A percentile compares a stretch with the other conserved stretches of the same genome.
Evolutionary conservation across 2,329 filamentous ascomycete species (phyloP).

Genomic region (Colletotrichum orchidophilum): DNA sequence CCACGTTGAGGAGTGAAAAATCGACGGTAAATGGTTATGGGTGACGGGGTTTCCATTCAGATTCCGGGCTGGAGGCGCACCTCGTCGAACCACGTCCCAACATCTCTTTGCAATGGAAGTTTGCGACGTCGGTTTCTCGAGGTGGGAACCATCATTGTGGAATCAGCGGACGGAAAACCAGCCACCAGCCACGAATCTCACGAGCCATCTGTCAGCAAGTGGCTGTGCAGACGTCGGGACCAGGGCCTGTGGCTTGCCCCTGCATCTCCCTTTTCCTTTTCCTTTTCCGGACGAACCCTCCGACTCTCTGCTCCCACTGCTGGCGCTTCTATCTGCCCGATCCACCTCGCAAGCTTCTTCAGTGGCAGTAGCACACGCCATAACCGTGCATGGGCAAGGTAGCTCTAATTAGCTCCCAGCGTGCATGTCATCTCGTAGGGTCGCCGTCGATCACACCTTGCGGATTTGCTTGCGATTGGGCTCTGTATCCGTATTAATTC

Average conservation of each 20-base stretch:
- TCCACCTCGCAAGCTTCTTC: conserved; percentile 5
- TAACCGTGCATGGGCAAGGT: neutral
- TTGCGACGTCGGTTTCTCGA: neutral
- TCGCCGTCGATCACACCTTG: neutral
- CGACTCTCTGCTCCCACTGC: neutral
- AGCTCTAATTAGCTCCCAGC: conserved; percentile 1
- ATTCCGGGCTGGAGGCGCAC: neutral
- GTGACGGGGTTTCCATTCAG: neutral
- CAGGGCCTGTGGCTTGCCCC: neutral
- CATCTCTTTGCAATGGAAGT: neutral
- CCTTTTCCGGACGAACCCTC: neutral
- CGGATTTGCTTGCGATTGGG: neutral
- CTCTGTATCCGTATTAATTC: neutral
- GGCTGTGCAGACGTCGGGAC: neutral
- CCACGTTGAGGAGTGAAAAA: neutral
- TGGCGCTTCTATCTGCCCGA: neutral
- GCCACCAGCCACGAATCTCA: too few relatives aligned
- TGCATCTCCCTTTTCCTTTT: neutral
- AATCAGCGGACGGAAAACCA: too few relatives aligned
- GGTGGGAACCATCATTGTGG: too few relatives aligned
- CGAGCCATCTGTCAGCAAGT: neutral
- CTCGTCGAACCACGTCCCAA: neutral
- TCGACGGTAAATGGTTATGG: neutral
- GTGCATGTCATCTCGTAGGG: conserved; percentile 2
- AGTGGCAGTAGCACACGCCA: neutral